phyloP scores from a whole-genome alignment of 495 filamentous ascomycete genomes.

The Penicillium bialowiezense region DNA sequence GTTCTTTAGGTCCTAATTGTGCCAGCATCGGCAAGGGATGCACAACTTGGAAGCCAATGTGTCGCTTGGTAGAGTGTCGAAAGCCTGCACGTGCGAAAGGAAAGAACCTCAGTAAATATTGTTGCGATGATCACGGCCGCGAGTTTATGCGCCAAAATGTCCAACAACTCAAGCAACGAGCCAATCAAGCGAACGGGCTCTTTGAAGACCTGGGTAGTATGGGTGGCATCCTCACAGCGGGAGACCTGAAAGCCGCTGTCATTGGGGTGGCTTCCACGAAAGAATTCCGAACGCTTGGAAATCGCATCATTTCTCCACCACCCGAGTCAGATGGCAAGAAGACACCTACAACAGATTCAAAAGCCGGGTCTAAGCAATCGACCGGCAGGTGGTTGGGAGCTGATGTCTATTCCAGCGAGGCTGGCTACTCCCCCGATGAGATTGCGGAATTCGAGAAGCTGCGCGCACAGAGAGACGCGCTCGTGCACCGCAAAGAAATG shows the following conservation, averaged over 20 bases:
- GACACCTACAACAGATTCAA: constrained; percentile 6
- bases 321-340: constrained; percentile 21
- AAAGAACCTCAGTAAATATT: constrained; percentile 62
- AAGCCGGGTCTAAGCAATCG: constrained; percentile 69
- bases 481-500: constrained; percentile 41
- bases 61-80: constrained; percentile 56
- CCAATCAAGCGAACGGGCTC: constrained; percentile 16
- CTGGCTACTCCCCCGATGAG: constrained; percentile 43
- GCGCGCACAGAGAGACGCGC: constrained; percentile 34
- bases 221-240: constrained; percentile 55
- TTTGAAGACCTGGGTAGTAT: constrained; percentile 48
- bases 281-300: constrained; percentile 58
- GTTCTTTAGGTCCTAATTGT: constrained; percentile 55
- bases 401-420: constrained; percentile 27
- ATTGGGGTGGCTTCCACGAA: constrained; percentile 43
- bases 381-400: constrained; percentile 70
- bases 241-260: constrained; percentile 56
- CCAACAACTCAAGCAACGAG: constrained; percentile 22
- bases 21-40: constrained; percentile 45
- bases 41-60: constrained; percentile 71
- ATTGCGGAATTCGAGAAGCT: constrained; percentile 40
- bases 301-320: constrained; percentile 44
- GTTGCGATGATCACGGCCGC: constrained; percentile 61
- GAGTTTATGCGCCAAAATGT: constrained; percentile 53
- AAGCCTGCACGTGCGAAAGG: constrained; percentile 55